A percentile compares a stretch with the other conserved stretches of the same genome.
phyloP scores from a whole-genome alignment of 345 rosid species.

The Aquilaria sinensis region DNA sequence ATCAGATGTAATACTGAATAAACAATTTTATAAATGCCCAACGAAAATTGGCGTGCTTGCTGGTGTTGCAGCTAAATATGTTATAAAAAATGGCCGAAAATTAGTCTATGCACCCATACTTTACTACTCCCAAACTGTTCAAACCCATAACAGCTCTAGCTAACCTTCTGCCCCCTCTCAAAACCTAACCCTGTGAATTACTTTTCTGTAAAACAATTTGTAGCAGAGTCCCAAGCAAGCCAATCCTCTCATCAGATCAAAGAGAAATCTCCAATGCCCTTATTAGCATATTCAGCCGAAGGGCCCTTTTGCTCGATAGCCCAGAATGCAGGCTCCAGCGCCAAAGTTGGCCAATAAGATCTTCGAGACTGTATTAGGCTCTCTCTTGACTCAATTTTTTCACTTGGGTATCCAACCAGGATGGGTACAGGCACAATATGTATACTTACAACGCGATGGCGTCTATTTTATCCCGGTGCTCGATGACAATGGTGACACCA shows the following conservation, averaged over 20 bases:
- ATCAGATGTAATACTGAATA: too few relatives aligned
- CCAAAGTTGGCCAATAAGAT: conserved; percentile 51
- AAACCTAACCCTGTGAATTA: background rate
- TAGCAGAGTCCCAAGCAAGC: conserved; percentile 14
- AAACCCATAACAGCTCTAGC: conserved; percentile 1
- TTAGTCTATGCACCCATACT: too few relatives aligned
- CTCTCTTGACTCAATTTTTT: conserved; percentile 66
- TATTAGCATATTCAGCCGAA: conserved; percentile 47
- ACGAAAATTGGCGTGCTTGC: too few relatives aligned
- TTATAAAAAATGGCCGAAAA: too few relatives aligned
- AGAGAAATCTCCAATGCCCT: conserved; percentile 30
- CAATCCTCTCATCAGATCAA: conserved; percentile 22
- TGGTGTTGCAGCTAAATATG: too few relatives aligned
- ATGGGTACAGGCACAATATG: conserved; percentile 53
- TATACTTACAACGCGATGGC: conserved; percentile 89
- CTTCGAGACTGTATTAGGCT: conserved; percentile 53
- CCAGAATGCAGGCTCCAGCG: conserved; percentile 43
- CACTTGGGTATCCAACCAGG: conserved; percentile 56
- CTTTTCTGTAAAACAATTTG: conserved; percentile 19
- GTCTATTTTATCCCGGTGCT: conserved; percentile 73
- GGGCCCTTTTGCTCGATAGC: conserved; percentile 33
- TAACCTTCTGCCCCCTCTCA: background rate
- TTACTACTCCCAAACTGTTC: conserved; percentile 10
- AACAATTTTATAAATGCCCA: too few relatives aligned
- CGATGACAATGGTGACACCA: conserved; percentile 34